A percentile compares a stretch with the other conserved stretches of the same genome.
Evolutionary conservation across 2,329 filamentous ascomycete species (phyloP).

Genomic region (Triangularia setosa): DNA sequence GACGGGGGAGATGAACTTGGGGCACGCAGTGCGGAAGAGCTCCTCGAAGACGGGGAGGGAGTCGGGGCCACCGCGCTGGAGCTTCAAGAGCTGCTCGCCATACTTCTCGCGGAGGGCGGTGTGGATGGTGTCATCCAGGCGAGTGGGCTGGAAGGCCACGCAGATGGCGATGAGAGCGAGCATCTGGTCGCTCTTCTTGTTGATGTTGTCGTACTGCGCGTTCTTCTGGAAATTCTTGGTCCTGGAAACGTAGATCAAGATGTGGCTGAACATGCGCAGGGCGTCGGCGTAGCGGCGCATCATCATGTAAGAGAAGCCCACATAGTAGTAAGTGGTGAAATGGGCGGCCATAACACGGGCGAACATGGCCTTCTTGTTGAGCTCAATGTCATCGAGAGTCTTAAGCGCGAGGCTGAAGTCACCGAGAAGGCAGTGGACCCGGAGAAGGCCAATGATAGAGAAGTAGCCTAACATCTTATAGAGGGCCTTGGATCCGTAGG

Average conservation of each 20-base stretch:
- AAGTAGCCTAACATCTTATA: conserved; percentile 99
- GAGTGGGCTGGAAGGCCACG: conserved; percentile 94
- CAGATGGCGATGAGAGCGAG: conserved; percentile 98
- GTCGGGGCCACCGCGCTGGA: conserved; percentile 94
- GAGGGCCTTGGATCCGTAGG: conserved; percentile 89
- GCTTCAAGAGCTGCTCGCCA: conserved; percentile 92
- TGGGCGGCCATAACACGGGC: conserved; percentile 98
- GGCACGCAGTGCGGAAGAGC: conserved; percentile 95
- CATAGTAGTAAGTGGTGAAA: conserved; percentile 99
- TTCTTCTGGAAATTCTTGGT: conserved; percentile 99
- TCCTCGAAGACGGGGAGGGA: conserved; percentile 96
- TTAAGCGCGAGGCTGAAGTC: conserved; percentile 98
- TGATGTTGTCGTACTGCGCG: conserved; percentile 95
- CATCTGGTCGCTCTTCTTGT: conserved; percentile 99
- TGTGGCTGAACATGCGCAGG: conserved; percentile 99
- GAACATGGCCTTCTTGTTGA: conserved; percentile 99
- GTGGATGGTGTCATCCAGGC: conserved; percentile 98
- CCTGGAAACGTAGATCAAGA: conserved; percentile 95
- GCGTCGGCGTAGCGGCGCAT: conserved; percentile 99
- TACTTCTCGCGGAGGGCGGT: conserved; percentile 98
- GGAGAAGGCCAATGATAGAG: conserved; percentile 94
- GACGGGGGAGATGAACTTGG: conserved; percentile 98
- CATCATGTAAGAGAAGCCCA: conserved; percentile 99
- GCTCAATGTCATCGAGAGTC: conserved; percentile 98
- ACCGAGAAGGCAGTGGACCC: conserved; percentile 92